Evolutionary conservation across 176 grass and related monocot genomes (phyloP), one percentile per base, ranked within the genome.

Genomic region (Secale cereale): DNA sequence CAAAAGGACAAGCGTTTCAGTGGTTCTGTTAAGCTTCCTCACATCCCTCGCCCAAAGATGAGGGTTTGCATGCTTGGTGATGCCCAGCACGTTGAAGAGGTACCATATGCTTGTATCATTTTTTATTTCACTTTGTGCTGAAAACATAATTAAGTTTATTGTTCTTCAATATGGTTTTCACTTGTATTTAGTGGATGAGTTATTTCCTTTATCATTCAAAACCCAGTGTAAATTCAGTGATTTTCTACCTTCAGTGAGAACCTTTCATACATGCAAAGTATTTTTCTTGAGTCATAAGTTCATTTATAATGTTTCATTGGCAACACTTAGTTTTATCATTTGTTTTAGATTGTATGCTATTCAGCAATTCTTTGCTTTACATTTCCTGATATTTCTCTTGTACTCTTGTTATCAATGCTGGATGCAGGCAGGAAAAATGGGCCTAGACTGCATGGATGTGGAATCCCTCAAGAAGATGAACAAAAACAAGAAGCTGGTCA

Each of bases 401-500:
- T 25, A 52, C 43, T 75, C 43, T 13, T 78, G 4, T 29, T 87
- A 26, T 4, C 11, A 25, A 36, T 86, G 59, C 35, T 30, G 25
- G 17, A 75, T 74, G 32, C 54, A 97, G 94, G 92, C 92, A 48
- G 90, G 92, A 86, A 94, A 90, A 70, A 76, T 94, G 2, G 86
- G 90, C 43, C 78, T 97, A 2, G 92, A 94, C 62, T 88, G 74
- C 59, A 97, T 97, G 94, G 94, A 97, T 86, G 94, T 97, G 60
- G 94, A 97, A 70, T 76, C 85, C 8, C 89, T 97, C 27, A 97
- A 97, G 69, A 94, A 97, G 35, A 94, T 94, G 94, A 97, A 97
- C 86, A 97, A 97, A 76, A 97, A 97, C 74, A 97, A 97, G 90
- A 97, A 97, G 80, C 86, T 94, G 2, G 94, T 97, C 4, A 97